Evolutionary conservation across 306 rosid species (phyloP).

Genomic region (Ormosia semicastrata): DNA sequence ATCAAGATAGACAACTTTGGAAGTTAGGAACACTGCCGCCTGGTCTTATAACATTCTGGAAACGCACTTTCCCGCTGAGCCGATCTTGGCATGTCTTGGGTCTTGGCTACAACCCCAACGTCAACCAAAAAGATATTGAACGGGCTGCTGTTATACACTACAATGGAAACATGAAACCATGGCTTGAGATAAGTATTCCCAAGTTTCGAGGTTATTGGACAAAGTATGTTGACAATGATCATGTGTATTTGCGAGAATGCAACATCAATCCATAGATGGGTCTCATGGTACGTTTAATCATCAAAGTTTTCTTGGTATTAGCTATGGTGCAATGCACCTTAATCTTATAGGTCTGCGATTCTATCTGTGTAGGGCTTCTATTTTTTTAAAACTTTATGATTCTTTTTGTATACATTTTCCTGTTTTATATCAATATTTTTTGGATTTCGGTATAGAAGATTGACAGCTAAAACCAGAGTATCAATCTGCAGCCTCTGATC

Average conservation of each 20-base stretch:
- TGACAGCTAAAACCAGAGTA: slow-evolving; percentile 11
- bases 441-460: slow-evolving; percentile 23
- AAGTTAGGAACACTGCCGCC: slow-evolving; percentile 96
- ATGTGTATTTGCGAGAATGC: slow-evolving; percentile 76
- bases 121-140: slow-evolving; percentile 60
- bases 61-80: slow-evolving; percentile 63
- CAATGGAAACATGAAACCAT: slow-evolving; percentile 95
- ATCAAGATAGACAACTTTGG: slow-evolving; percentile 89
- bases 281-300: slow-evolving; percentile 22
- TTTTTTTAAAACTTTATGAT: slow-evolving; percentile 32
- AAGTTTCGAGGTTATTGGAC: slow-evolving; percentile 78
- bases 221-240: slow-evolving; percentile 60
- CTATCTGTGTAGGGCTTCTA: slow-evolving; percentile 39
- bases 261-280: slow-evolving; percentile 70
- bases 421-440: not conserved
- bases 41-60: slow-evolving; percentile 95
- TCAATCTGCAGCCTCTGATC: slow-evolving; percentile 11
- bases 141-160: slow-evolving; percentile 85
- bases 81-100: slow-evolving; percentile 86
- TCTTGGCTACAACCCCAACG: slow-evolving; percentile 79
- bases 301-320: slow-evolving; percentile 25
- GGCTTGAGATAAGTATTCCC: slow-evolving; percentile 94
- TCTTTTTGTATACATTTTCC: slow-evolving; percentile 47
- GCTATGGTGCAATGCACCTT: slow-evolving; percentile 31
- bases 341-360: not conserved